Evolutionary conservation across 2,329 filamentous ascomycete genomes (phyloP).

Genomic region (Ophiobolus disseminans): DNA sequence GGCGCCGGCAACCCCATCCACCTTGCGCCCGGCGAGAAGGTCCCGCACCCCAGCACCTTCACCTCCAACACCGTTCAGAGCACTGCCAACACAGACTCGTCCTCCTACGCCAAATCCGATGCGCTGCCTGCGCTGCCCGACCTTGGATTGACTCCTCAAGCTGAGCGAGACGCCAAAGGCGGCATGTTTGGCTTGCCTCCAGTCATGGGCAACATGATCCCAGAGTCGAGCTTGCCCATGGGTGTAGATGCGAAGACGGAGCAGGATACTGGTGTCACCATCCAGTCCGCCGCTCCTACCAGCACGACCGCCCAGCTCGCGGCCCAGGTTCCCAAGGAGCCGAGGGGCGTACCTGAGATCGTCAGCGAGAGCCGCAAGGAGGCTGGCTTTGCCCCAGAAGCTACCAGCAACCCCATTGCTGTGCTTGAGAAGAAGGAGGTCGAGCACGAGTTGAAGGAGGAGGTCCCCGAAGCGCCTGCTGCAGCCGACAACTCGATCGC

Average conservation of each 20-base stretch:
- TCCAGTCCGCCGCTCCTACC: conserved; percentile 52
- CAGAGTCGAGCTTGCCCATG: conserved; percentile 82
- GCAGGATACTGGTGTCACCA: conserved; percentile 49
- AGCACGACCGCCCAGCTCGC: conserved; percentile 58
- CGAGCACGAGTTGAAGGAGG: conserved; percentile 73
- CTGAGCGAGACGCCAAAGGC: conserved; percentile 52
- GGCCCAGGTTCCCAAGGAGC: conserved; percentile 54
- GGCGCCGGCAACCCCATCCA: conserved; percentile 78
- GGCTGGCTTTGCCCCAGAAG: conserved; percentile 70
- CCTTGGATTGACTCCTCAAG: conserved; percentile 52
- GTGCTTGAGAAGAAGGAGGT: conserved; percentile 74
- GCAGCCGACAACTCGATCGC: conserved; percentile 46
- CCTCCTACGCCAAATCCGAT: conserved; percentile 84
- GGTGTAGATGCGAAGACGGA: conserved; percentile 53
- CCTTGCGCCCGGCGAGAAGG: conserved; percentile 78
- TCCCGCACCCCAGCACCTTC: conserved; percentile 71
- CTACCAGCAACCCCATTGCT: conserved; percentile 69
- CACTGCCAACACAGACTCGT: conserved; percentile 67
- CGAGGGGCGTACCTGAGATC: conserved; percentile 60
- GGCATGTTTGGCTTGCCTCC: conserved; percentile 56
- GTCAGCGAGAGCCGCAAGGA: conserved; percentile 76
- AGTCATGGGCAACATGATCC: conserved; percentile 71
- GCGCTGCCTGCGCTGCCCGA: conserved; percentile 56
- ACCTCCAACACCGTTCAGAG: conserved; percentile 74
- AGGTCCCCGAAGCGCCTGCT: conserved; percentile 61